Evolutionary conservation across 805 yeast species (phyloP), one percentile per base, ranked within the genome.

Genomic region (Candida rishiriensis): DNA sequence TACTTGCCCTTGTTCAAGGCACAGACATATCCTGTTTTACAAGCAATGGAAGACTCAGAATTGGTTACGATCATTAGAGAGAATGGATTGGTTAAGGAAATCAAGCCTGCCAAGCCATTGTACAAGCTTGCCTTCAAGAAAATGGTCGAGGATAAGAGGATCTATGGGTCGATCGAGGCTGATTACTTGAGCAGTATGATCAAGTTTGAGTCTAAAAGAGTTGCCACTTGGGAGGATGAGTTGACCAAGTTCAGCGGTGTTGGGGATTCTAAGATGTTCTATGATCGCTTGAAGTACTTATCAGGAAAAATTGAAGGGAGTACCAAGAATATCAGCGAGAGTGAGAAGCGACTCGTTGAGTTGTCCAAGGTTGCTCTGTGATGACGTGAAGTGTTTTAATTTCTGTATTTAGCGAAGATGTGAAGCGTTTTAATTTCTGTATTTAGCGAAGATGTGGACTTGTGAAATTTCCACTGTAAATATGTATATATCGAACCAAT

Each of bases 101-200:
- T 93, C 15, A 64, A 67, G 16, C 88, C 96, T 1, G 95, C 96
- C 0, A 82, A 89, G 55, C 98, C 99, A 2, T 67, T 93, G 17
- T 89, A 71, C 62, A 73, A 75, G 45, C 86, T 90, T 0, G 96
- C 98, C 0, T 93, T 91, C 66, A 56, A 70, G 44, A 75, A 76
- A 47, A 70, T 93, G 57, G 73, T 81, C 3, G 52, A 70, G 2
- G 90, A 89, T 58, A 55, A 68, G 13, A 70, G 72, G 14, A 64
- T 85, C 7, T 75, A 71, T 44, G 78, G 78, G 18, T 70, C 79
- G 11, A 72, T 87, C 60, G 95, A 88, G 60, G 71, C 83, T 2
- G 73, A 78, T 18, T 80, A 82, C 49, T 64, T 83, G 42, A 65
- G 71, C 38, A 71, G 71, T 35, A 66, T 82, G 39, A 75, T 88